phyloP scores from a whole-genome alignment of 2,329 filamentous ascomycete species.

The Microsporum audouinii region DNA sequence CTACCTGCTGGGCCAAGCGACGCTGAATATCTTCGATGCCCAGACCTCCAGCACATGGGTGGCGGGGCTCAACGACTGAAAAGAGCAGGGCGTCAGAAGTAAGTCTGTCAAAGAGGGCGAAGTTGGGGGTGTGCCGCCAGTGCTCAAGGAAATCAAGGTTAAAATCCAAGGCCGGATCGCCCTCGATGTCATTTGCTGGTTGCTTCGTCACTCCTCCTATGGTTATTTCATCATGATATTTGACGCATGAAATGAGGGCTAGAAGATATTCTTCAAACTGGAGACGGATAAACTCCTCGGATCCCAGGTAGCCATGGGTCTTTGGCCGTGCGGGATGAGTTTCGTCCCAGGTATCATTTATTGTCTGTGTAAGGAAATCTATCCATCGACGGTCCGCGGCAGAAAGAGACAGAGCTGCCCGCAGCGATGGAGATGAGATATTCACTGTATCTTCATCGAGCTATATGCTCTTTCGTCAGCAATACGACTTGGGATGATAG shows the following conservation, averaged over 20 bases:
- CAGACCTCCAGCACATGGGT: constrained; percentile 84
- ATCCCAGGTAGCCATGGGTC: constrained; percentile 86
- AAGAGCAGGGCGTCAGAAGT: constrained; percentile 75
- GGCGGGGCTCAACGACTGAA: constrained; percentile 82
- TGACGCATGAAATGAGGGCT: constrained; percentile 74
- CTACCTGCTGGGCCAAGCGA: constrained; percentile 78
- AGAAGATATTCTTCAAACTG: constrained; percentile 97
- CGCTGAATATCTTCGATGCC: constrained; percentile 92
- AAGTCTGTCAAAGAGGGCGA: constrained; percentile 69
- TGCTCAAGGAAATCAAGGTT: constrained; percentile 72
- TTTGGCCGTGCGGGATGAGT: constrained; percentile 80
- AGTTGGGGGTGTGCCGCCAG: constrained; percentile 84
- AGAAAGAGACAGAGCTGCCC: constrained; percentile 63
- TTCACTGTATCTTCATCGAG: constrained; percentile 80
- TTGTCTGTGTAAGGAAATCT: constrained; percentile 82
- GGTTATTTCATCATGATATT: constrained; percentile 65
- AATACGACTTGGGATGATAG: not conserved
- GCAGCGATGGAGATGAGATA: constrained; percentile 69
- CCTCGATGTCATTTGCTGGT: constrained; percentile 50
- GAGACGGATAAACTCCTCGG: constrained; percentile 91
- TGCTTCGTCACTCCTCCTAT: constrained; percentile 19
- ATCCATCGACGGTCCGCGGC: constrained; percentile 90
- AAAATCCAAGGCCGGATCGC: constrained; percentile 77
- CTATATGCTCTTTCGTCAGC: constrained; percentile 19
- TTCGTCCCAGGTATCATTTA: constrained; percentile 95